A percentile compares a stretch with the other conserved stretches of the same genome.
phyloP scores from a whole-genome alignment of 2,329 filamentous ascomycete species.

The Teratosphaeria destructans region DNA sequence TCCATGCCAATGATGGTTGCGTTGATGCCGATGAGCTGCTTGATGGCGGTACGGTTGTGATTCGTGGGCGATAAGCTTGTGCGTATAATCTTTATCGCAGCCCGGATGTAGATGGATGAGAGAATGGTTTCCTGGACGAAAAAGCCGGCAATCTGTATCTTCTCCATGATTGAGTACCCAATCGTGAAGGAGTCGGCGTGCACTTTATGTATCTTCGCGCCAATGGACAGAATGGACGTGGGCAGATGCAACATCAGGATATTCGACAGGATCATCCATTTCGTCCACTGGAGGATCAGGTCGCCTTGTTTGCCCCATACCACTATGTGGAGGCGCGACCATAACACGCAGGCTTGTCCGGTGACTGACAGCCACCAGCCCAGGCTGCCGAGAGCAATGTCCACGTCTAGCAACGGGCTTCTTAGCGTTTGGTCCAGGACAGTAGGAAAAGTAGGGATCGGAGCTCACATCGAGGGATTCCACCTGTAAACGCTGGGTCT shows the following conservation, averaged over 20 bases:
- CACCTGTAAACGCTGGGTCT: background rate
- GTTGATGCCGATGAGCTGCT: slow-evolving; percentile 29
- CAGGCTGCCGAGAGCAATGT: background rate
- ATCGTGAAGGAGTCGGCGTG: background rate
- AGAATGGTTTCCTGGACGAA: background rate
- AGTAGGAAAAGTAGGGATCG: too few relatives aligned
- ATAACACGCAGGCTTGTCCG: background rate
- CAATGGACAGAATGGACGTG: background rate
- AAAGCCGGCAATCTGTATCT: background rate
- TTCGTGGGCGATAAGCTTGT: background rate
- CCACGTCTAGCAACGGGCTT: background rate
- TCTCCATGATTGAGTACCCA: background rate
- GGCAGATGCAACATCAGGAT: background rate
- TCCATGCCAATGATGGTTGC: slow-evolving; percentile 29
- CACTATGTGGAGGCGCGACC: background rate
- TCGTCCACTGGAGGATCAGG: background rate
- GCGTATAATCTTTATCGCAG: background rate
- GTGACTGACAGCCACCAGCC: background rate
- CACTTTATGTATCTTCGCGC: background rate
- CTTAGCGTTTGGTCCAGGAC: background rate
- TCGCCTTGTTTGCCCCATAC: background rate
- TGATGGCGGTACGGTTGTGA: slow-evolving; percentile 20
- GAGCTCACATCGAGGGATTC: background rate
- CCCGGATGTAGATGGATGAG: background rate
- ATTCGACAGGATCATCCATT: background rate